Base-by-base conservation (phyloP, 805 yeast genomes). In the Blastobotrys chiropterorum region DNA sequence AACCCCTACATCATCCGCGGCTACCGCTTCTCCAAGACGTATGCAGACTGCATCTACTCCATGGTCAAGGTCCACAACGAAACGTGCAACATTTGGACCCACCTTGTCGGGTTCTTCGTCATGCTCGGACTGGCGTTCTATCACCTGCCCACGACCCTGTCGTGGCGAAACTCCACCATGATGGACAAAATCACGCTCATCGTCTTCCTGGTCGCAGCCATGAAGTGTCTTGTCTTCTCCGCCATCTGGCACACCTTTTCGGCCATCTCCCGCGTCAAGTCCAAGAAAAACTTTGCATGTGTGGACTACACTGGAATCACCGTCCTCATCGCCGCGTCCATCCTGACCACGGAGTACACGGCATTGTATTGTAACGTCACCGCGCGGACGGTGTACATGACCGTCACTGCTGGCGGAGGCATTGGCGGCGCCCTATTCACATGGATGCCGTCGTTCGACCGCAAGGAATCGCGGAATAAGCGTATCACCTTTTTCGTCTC, bases 231-330 rank as follows among this genome's bases (percentile, higher is more conserved):
- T 53, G 53, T 80, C 5, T 85, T 92, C 44, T 89, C 97, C 0
- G 81, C 83, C 1, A 70, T 84, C 42, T 92, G 97, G 97, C 99
- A 92, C 68, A 86, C 97, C 2, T 90, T 89, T 68, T 80, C 85
- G 53, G 83, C 89, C 55, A 86, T 89, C 57, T 80, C 92, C 15
- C 76, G 77, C 48, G 67, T 85, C 44, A 62, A 72, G 17, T 66
- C 81, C 56, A 78, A 96, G 65, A 76, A 82, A 57, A 78, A 81
- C 49, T 88, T 86, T 69, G 97, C 97, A 0, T 94, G 99, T 67
- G 81, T 90, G 43, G 99, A 92, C 71, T 92, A 92, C 68, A 85
- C 95, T 4, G 99, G 99, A 1, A 92, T 92, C 59, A 89, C 97
- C 0, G 77, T 90, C 13, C 72, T 94, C 57, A 90, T 92, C 60